A percentile compares a stretch with the other conserved stretches of the same genome.
These are phyloP conservation scores for Glarea lozoyensis DNA, from an alignment of 495 filamentous ascomycete genomes.

Conservation along the genomic window DNA sequence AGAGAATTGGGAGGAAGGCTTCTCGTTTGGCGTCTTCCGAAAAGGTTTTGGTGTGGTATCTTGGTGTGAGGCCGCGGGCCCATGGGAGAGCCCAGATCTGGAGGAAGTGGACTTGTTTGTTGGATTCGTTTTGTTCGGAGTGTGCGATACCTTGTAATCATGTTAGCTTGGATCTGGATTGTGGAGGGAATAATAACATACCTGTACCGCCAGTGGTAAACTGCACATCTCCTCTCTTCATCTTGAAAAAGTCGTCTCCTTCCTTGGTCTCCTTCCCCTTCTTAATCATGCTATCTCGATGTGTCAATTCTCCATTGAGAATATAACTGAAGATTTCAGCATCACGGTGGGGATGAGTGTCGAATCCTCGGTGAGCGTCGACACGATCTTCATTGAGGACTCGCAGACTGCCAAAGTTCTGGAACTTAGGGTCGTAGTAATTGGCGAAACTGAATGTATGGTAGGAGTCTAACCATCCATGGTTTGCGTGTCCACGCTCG, in stretches of 20 bases:
- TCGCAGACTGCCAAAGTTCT: constrained; percentile 59
- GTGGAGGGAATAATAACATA: constrained; percentile 20
- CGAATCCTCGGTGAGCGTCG: constrained; percentile 56
- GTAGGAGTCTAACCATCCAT: constrained; percentile 78
- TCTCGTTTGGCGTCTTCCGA: constrained; percentile 57
- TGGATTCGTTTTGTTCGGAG: constrained; percentile 61
- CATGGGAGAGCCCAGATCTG: constrained; percentile 78
- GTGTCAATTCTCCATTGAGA: constrained; percentile 67
- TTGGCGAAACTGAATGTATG: constrained; percentile 74
- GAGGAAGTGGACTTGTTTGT: constrained; percentile 64
- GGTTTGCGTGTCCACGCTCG: constrained; percentile 61
- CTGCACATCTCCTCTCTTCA: constrained; percentile 71
- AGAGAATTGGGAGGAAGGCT: constrained; percentile 60
- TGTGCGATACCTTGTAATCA: constrained; percentile 57
- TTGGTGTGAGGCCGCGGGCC: constrained; percentile 54
- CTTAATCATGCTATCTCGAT: constrained; percentile 65
- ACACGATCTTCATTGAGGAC: constrained; percentile 83
- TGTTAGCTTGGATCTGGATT: constrained; percentile 10
- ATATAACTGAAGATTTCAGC: constrained; percentile 84
- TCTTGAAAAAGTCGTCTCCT: constrained; percentile 54
- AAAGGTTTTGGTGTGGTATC: constrained; percentile 62
- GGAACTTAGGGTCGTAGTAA: constrained; percentile 58
- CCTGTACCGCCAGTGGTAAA: constrained; percentile 72
- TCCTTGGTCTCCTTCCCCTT: constrained; percentile 40
- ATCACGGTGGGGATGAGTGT: constrained; percentile 71